These are phyloP conservation scores for Botrytis porri DNA, from an alignment of 2,329 filamentous ascomycete genomes.

Conservation along the genomic window DNA sequence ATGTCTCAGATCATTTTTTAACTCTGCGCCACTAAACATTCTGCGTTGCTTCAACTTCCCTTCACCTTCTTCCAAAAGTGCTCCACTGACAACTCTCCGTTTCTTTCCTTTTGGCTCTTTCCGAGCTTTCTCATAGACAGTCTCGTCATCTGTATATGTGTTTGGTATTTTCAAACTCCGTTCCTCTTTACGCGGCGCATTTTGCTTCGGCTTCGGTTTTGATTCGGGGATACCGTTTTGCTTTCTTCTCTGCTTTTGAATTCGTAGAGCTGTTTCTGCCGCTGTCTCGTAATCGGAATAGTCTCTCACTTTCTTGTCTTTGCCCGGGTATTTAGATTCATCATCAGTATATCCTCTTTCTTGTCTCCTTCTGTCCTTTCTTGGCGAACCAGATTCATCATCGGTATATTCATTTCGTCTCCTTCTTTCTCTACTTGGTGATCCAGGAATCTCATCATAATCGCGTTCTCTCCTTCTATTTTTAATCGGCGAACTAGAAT, in stretches of 20 bases:
- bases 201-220: not conserved
- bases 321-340: conserved; percentile 5
- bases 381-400: conserved; percentile 8
- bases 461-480: conserved; percentile 10
- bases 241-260: conserved; percentile 3
- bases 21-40: conserved; percentile 10
- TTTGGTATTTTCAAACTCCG: conserved; percentile 2
- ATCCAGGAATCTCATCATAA: conserved; percentile 14
- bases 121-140: conserved; percentile 24
- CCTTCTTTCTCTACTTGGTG: conserved; percentile 8
- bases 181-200: conserved; percentile 15
- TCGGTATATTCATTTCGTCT: conserved; percentile 12
- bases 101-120: conserved; percentile 39
- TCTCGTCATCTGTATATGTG: conserved; percentile 28
- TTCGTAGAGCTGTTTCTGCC: conserved; percentile 3
- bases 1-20: conserved; percentile 44
- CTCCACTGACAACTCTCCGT: conserved; percentile 66
- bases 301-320: not conserved
- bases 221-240: conserved; percentile 3
- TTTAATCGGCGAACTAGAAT: not conserved
- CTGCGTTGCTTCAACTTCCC: conserved; percentile 51
- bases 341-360: conserved; percentile 12
- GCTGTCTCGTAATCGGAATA: conserved; percentile 8
- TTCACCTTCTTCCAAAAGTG: conserved; percentile 65
- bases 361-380: conserved; percentile 2